A percentile compares a stretch with the other conserved stretches of the same genome.
Conservation (phyloP, 208 protist species). For the Angomonas deanei region DNA sequence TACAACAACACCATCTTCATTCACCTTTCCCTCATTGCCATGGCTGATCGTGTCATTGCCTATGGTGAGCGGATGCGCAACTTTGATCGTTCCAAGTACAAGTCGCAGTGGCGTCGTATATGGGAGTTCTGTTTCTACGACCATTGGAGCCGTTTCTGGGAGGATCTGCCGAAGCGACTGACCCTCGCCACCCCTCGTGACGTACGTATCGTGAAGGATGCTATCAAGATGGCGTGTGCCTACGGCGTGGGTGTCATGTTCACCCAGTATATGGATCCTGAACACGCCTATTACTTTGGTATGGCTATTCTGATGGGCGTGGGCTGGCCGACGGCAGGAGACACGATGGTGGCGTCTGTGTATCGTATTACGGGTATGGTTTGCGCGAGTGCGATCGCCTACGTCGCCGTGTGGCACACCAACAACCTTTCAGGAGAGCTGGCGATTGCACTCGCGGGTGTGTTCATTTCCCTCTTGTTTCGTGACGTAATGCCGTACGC, state of each 20-base stretch:
- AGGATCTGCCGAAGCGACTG: conserved; percentile 55
- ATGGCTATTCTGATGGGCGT: conserved; percentile 73
- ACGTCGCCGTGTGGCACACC: conserved; percentile 29
- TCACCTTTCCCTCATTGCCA: conserved; percentile 35
- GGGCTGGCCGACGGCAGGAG: conserved; percentile 42
- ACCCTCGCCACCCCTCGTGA: conserved; percentile 54
- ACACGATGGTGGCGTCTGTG: conserved; percentile 46
- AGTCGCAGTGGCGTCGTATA: conserved; percentile 21
- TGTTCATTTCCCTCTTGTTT: conserved; percentile 40
- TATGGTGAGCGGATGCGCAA: conserved; percentile 40
- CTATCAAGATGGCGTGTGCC: conserved; percentile 44
- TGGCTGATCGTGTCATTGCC: conserved; percentile 37
- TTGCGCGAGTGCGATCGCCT: conserved; percentile 42
- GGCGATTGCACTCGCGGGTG: conserved; percentile 20
- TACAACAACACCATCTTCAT: conserved; percentile 39
- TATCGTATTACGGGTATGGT: conserved; percentile 56
- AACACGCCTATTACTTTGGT: conserved; percentile 64
- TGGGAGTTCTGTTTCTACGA: conserved; percentile 67
- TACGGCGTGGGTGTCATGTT: conserved; percentile 43
- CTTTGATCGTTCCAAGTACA: conserved; percentile 55
- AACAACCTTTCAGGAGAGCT: conserved; percentile 24
- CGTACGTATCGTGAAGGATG: conserved; percentile 70
- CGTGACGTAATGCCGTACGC: conserved; percentile 28
- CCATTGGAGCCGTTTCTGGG: conserved; percentile 54
- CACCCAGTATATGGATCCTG: conserved; percentile 41